Conservation (phyloP, 768 basidiomycete genomes). For the Peribolospora baueri region DNA sequence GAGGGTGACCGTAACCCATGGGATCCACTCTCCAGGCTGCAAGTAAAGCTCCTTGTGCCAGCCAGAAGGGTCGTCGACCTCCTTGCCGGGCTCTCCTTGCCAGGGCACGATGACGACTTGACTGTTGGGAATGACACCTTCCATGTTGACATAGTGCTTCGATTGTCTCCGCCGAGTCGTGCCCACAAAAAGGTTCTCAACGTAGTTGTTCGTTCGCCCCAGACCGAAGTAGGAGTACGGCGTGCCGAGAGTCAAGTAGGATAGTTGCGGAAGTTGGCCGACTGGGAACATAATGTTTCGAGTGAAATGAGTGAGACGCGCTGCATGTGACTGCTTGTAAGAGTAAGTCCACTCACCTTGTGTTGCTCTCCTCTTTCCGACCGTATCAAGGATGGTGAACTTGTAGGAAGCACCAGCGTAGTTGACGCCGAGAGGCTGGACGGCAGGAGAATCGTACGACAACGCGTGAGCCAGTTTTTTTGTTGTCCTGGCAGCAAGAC, state of each 20-base stretch:
- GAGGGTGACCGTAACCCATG: conserved; percentile 81
- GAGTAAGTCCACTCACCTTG: conserved; percentile 32
- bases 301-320: background rate
- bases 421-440: conserved; percentile 72
- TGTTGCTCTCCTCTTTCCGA: conserved; percentile 64
- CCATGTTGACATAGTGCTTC: conserved; percentile 66
- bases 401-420: conserved; percentile 91
- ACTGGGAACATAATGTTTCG: conserved; percentile 26
- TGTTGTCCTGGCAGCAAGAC: background rate
- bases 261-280: conserved; percentile 74
- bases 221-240: conserved; percentile 93
- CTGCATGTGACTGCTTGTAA: background rate
- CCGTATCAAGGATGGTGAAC: conserved; percentile 82
- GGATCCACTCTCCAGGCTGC: conserved; percentile 88
- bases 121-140: conserved; percentile 92
- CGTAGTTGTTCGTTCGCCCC: conserved; percentile 95
- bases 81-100: conserved; percentile 28
- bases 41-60: conserved; percentile 83
- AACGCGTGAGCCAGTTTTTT: background rate
- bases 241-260: conserved; percentile 67
- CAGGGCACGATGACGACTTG: conserved; percentile 77
- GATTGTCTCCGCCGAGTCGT: conserved; percentile 41
- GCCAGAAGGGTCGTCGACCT: conserved; percentile 15
- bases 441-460: background rate
- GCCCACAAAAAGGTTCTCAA: conserved; percentile 93